Percentiles rank a stretch among this genome's conserved stretches.
These are phyloP conservation scores for Magnolia changhungtana DNA, from an alignment of 164 flowering plant genomes.

Conservation along the genomic window DNA sequence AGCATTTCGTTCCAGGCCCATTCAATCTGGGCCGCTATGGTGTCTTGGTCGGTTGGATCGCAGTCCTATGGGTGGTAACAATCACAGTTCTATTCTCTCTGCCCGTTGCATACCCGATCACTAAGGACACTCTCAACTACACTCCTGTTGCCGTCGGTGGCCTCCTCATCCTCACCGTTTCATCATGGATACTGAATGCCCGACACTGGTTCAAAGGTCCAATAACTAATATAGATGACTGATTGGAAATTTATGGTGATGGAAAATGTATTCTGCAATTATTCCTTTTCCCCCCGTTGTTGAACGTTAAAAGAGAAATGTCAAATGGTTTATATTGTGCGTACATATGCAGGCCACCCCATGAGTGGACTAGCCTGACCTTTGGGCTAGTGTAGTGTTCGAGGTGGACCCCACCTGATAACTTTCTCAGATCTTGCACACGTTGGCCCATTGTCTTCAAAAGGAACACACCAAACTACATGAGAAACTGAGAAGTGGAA, in stretches of 20 bases:
- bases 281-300: not conserved
- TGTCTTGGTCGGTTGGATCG: conserved; percentile 75
- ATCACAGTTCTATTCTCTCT: conserved; percentile 87
- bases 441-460: no score
- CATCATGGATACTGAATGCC: conserved; percentile 63
- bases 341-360: no score
- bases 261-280: not conserved
- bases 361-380: no score
- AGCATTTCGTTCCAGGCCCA: conserved; percentile 72
- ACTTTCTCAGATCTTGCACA: no score
- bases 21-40: conserved; percentile 83
- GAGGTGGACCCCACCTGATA: no score
- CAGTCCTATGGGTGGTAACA: conserved; percentile 80
- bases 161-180: conserved; percentile 43
- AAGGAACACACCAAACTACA: no score
- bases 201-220: conserved; percentile 87
- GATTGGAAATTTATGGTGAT: not conserved
- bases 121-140: conserved; percentile 74
- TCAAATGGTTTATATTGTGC: no score
- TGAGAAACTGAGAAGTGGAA: no score
- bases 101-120: conserved; percentile 80
- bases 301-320: no score
- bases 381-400: no score
- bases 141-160: conserved; percentile 93
- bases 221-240: conserved; percentile 45